Conservation (phyloP, 441 rosid species). For the Adansonia rubrostipa region DNA sequence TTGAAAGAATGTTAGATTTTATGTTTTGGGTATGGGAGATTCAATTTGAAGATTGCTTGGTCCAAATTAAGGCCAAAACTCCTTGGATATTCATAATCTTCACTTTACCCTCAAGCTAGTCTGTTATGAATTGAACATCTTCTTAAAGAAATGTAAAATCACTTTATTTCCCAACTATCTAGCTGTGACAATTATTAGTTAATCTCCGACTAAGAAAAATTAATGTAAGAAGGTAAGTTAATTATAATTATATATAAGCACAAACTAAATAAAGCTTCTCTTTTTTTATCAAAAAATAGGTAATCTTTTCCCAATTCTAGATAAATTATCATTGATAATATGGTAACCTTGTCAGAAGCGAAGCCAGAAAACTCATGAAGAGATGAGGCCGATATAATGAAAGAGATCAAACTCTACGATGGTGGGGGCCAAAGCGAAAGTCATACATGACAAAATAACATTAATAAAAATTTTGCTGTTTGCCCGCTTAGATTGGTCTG, state of each 20-base stretch:
- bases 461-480: too few relatives aligned
- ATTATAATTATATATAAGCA: not conserved
- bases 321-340: not conserved
- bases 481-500: not conserved
- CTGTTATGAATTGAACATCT: not conserved
- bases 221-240: not conserved
- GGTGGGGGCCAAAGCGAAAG: too few relatives aligned
- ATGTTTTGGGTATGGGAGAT: not conserved
- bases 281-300: not conserved
- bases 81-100: not conserved
- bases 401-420: too few relatives aligned
- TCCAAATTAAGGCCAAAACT: not conserved
- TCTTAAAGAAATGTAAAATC: constrained; percentile 9
- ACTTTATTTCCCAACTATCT: not conserved
- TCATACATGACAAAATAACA: too few relatives aligned
- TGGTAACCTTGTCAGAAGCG: not conserved
- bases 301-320: not conserved
- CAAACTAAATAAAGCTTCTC: not conserved
- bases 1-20: not conserved
- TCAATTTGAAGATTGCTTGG: not conserved
- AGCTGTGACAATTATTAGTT: not conserved
- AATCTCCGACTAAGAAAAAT: not conserved
- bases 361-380: too few relatives aligned
- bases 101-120: not conserved
- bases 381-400: too few relatives aligned